These are phyloP conservation scores for Colletotrichum theobromicola DNA, from an alignment of 2,329 filamentous ascomycete species.

Conservation along the genomic window DNA sequence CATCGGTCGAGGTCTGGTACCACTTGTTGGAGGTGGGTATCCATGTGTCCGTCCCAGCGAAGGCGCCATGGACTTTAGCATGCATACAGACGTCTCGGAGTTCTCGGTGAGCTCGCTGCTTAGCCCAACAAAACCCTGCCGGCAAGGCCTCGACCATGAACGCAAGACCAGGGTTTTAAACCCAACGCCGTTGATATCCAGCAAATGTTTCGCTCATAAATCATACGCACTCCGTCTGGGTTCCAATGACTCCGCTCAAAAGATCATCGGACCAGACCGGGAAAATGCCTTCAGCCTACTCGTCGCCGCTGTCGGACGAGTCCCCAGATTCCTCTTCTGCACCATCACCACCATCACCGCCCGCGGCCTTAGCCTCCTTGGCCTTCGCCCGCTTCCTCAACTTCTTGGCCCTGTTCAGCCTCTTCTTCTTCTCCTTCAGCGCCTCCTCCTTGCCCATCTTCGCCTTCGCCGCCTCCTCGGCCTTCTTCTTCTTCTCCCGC, in stretches of 20 bases:
- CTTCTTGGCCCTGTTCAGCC: conserved; percentile 65
- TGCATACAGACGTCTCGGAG: no score
- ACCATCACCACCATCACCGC: neutral
- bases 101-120: no score
- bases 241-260: neutral
- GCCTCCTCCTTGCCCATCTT: conserved; percentile 58
- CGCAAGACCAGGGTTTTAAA: neutral
- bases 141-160: neutral
- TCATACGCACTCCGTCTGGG: neutral
- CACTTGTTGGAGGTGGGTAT: neutral
- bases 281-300: neutral
- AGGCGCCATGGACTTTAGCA: neutral
- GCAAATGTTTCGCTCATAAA: neutral
- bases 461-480: conserved; percentile 42
- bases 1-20: no score
- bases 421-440: conserved; percentile 65
- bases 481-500: conserved; percentile 45
- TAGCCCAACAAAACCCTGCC: neutral
- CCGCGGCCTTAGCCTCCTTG: conserved; percentile 52
- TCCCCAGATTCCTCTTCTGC: neutral
- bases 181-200: neutral
- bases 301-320: conserved; percentile 1
- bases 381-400: conserved; percentile 62
- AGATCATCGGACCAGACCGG: neutral
- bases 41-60: neutral